Evolutionary conservation across 192 early-diverging fungal genomes (phyloP).

Genomic region (Mortierella alpina): DNA sequence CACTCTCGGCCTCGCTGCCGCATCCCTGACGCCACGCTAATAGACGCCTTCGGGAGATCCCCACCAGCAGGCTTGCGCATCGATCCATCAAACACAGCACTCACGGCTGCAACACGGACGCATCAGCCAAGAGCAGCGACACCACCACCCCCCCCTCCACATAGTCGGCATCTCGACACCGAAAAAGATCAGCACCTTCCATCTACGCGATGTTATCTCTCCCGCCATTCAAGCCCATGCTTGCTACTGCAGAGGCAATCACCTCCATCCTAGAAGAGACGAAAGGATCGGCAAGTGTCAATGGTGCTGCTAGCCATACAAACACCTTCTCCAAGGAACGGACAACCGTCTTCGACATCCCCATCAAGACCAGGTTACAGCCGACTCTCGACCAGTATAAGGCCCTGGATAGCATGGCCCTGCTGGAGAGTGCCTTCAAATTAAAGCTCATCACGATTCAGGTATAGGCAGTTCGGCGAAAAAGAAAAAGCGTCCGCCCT

Average conservation of each 20-base stretch:
- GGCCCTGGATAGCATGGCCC: constrained; percentile 1
- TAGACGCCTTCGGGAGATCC: too few species aligned
- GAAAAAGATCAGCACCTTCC: not conserved
- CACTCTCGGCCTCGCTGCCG: too few species aligned
- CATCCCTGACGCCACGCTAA: too few species aligned
- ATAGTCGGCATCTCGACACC: not conserved
- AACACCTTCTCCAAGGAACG: constrained; percentile 6
- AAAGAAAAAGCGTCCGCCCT: not conserved
- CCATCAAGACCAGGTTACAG: constrained; percentile 11
- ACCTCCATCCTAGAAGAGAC: not conserved
- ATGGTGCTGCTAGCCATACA: not conserved
- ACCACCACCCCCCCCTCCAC: not conserved
- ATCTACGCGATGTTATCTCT: not conserved
- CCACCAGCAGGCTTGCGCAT: not conserved
- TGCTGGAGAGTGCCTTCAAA: constrained; percentile 42
- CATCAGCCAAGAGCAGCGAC: not conserved
- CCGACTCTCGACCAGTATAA: constrained; percentile 20
- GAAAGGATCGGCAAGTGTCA: not conserved
- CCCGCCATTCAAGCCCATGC: constrained; percentile 26
- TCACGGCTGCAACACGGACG: not conserved
- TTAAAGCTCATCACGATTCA: constrained; percentile 38
- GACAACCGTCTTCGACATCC: not conserved
- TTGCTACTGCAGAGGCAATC: constrained; percentile 29
- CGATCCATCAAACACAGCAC: not conserved
- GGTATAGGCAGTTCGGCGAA: constrained; percentile 9